phyloP scores from a whole-genome alignment of 2,329 filamentous ascomycete genomes.

The Aspergillus uvarum region DNA sequence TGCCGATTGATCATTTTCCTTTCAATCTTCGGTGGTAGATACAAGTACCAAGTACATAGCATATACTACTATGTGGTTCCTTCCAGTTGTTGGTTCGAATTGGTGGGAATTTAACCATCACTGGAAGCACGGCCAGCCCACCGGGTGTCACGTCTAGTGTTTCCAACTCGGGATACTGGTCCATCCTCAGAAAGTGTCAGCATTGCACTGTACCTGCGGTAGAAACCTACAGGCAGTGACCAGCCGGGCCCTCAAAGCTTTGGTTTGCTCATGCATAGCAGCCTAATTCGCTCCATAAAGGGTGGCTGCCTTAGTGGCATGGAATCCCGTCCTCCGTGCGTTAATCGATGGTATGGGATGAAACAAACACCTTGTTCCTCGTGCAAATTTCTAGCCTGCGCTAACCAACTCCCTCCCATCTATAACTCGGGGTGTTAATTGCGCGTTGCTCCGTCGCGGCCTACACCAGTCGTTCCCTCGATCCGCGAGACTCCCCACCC shows the following conservation, averaged over 20 bases:
- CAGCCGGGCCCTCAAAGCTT: neutral
- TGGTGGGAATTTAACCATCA: too few species aligned
- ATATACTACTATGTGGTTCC: too few species aligned
- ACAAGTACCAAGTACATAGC: too few species aligned
- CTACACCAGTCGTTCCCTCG: neutral
- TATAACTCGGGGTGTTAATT: too few species aligned
- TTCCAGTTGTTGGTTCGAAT: too few species aligned
- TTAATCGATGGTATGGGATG: neutral
- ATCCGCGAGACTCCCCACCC: neutral
- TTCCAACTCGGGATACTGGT: neutral
- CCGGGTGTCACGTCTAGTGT: too few species aligned
- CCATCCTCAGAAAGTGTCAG: too few species aligned
- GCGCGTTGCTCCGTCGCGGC: neutral
- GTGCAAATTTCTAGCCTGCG: neutral
- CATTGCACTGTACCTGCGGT: neutral
- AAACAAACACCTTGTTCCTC: neutral
- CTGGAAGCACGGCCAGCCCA: too few species aligned
- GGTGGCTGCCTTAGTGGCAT: constrained; percentile 19
- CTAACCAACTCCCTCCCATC: too few species aligned
- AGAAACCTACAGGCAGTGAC: neutral
- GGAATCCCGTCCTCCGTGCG: constrained; percentile 9
- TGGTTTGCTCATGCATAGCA: constrained; percentile 18
- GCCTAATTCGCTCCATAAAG: constrained; percentile 20
- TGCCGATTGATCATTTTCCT: too few species aligned
- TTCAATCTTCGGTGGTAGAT: too few species aligned